phyloP scores from a whole-genome alignment of 2,329 filamentous ascomycete genomes.

The Xylariaceae sp. region DNA sequence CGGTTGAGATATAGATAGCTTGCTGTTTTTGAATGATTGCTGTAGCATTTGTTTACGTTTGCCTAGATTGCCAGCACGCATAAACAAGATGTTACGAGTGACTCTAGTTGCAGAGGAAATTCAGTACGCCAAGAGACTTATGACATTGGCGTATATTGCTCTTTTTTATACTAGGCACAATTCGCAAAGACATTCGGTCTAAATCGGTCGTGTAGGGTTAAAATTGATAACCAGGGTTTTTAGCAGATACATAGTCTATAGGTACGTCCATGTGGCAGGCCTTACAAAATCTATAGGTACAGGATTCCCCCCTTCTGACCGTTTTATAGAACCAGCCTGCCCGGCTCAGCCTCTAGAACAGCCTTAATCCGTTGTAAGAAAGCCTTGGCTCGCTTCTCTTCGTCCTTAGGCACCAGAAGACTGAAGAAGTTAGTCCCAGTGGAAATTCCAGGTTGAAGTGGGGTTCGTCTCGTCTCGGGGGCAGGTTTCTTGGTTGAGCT shows the following conservation, averaged over 20 bases:
- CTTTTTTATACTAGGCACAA: not conserved
- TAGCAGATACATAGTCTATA: constrained; percentile 34
- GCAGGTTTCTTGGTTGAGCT: constrained; percentile 44
- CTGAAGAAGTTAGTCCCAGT: constrained; percentile 78
- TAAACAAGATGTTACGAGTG: too few species aligned
- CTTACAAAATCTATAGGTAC: constrained; percentile 34
- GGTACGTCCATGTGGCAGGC: constrained; percentile 15
- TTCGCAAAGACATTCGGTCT: not conserved
- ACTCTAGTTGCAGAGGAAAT: too few species aligned
- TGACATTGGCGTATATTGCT: not conserved
- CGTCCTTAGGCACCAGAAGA: constrained; percentile 76
- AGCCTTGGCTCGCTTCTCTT: constrained; percentile 79
- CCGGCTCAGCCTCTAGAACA: constrained; percentile 81
- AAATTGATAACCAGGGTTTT: constrained; percentile 3
- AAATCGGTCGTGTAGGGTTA: not conserved
- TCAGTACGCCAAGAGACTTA: too few species aligned
- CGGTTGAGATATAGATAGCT: too few species aligned
- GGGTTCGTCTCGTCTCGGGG: constrained; percentile 40
- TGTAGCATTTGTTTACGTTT: too few species aligned
- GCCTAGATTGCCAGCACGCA: too few species aligned
- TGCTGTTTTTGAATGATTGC: too few species aligned
- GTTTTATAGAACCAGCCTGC: constrained; percentile 69
- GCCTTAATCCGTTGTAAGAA: constrained; percentile 89
- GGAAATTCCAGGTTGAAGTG: constrained; percentile 53
- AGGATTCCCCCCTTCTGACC: constrained; percentile 13